Evolutionary conservation across 2,329 filamentous ascomycete genomes (phyloP).

Genomic region (Calonectria multiphialidica): DNA sequence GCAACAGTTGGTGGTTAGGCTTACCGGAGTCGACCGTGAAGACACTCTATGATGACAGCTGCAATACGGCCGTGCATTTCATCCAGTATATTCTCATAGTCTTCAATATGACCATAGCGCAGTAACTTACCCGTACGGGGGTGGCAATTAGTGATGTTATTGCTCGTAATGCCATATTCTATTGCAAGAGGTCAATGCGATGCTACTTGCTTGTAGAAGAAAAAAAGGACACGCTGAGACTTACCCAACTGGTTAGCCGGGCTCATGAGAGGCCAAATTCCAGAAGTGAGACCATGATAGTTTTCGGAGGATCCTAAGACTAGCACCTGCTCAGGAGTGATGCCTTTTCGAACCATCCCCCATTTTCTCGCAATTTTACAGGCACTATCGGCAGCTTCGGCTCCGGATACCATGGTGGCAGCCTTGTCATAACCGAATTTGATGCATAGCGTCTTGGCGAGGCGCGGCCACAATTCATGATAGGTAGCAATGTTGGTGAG

Average conservation of each 20-base stretch:
- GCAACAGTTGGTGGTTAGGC: neutral
- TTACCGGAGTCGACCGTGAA: neutral
- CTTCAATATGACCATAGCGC: neutral
- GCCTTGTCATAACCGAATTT: constrained; percentile 26
- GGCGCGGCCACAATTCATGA: neutral
- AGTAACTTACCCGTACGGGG: neutral
- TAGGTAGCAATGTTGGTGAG: constrained; percentile 7
- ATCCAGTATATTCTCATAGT: neutral
- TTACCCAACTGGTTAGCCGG: too few relatives aligned
- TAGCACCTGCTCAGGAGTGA: constrained; percentile 5
- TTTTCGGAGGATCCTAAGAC: constrained; percentile 22
- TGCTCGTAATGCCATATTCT: neutral
- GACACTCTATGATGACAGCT: neutral
- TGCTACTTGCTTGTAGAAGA: too few relatives aligned
- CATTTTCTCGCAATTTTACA: constrained; percentile 23
- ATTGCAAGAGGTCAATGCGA: neutral
- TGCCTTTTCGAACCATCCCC: constrained; percentile 9
- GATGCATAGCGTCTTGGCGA: constrained; percentile 19
- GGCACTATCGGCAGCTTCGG: constrained; percentile 27
- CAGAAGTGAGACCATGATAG: constrained; percentile 1
- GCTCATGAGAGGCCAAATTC: neutral
- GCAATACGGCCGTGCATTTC: neutral
- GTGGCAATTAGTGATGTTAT: neutral
- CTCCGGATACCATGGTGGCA: constrained; percentile 15
- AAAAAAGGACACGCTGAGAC: neutral